phyloP scores from a whole-genome alignment of 2,329 filamentous ascomycete genomes.

The Tolypocladium cylindrosporum region DNA sequence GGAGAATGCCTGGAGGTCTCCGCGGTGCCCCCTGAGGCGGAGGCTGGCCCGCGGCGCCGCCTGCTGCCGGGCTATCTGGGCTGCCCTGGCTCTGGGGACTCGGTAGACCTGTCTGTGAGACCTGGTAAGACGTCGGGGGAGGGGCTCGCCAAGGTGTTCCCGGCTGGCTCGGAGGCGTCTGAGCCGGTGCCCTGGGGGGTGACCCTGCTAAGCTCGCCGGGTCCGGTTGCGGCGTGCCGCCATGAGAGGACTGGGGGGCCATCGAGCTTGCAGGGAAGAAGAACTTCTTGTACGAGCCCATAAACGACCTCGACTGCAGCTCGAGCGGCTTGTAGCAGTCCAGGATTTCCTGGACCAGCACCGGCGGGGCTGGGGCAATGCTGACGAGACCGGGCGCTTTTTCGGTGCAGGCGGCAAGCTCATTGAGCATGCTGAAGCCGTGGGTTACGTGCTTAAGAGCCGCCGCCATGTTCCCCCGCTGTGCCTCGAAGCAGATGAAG shows the following conservation, averaged over 20 bases:
- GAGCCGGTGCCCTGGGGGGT: not conserved
- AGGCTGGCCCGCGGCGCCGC: slow-evolving; percentile 2
- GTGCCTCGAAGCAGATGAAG: slow-evolving; percentile 31
- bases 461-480: slow-evolving; percentile 27
- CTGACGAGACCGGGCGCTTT: slow-evolving; percentile 25
- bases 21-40: slow-evolving; percentile 8
- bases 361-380: slow-evolving; percentile 25
- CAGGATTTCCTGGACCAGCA: slow-evolving; percentile 26
- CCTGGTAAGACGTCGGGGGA: slow-evolving; percentile 1
- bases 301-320: slow-evolving; percentile 27
- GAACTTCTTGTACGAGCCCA: slow-evolving; percentile 25
- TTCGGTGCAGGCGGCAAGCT: slow-evolving; percentile 24
- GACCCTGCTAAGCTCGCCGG: not conserved
- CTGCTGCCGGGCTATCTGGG: slow-evolving; percentile 10
- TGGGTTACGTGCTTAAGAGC: slow-evolving; percentile 30
- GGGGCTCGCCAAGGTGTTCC: slow-evolving; percentile 13
- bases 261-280: slow-evolving; percentile 16
- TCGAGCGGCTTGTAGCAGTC: slow-evolving; percentile 29
- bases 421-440: slow-evolving; percentile 29
- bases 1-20: slow-evolving; percentile 21
- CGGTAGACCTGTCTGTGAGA: slow-evolving; percentile 13
- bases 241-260: not conserved
- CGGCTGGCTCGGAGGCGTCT: slow-evolving; percentile 16
- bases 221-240: not conserved
- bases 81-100: slow-evolving; percentile 24